A percentile compares a stretch with the other conserved stretches of the same genome.
Conservation (phyloP, 176 grass and related monocot species). For the Echinochloa phyllopogon region DNA sequence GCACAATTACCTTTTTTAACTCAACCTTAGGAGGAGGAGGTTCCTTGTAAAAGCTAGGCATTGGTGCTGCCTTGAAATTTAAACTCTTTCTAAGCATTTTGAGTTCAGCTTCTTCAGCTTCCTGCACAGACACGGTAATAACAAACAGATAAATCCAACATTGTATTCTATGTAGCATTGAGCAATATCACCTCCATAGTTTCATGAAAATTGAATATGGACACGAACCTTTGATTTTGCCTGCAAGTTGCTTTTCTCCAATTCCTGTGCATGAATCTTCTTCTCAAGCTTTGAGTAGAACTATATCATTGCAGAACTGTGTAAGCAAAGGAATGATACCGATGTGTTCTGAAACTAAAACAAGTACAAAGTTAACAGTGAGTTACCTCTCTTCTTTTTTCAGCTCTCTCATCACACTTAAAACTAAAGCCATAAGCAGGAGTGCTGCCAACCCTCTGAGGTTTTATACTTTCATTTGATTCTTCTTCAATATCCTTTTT, state of each 20-base stretch:
- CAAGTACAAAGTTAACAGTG: slow-evolving; percentile 11
- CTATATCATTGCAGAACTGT: slow-evolving; percentile 42
- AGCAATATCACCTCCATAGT: slow-evolving; percentile 22
- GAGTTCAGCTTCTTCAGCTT: slow-evolving; percentile 72
- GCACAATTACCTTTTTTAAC: slow-evolving; percentile 64
- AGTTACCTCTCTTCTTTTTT: slow-evolving; percentile 71
- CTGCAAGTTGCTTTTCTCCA: slow-evolving; percentile 62
- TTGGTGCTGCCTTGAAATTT: slow-evolving; percentile 66
- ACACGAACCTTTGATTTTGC: slow-evolving; percentile 63
- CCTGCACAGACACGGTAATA: slow-evolving; percentile 34
- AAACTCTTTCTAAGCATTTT: slow-evolving; percentile 62
- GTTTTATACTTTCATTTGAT: slow-evolving; percentile 44
- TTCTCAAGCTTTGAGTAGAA: slow-evolving; percentile 76
- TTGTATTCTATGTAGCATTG: background rate
- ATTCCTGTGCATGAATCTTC: slow-evolving; percentile 67
- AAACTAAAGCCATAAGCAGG: slow-evolving; percentile 67
- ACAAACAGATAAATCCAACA: slow-evolving; percentile 28
- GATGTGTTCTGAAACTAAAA: slow-evolving; percentile 20
- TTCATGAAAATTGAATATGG: slow-evolving; percentile 20
- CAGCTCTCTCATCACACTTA: slow-evolving; percentile 74
- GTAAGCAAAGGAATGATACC: slow-evolving; percentile 38
- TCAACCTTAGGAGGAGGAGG: slow-evolving; percentile 65
- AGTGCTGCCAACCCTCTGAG: slow-evolving; percentile 51
- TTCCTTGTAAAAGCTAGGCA: slow-evolving; percentile 74
- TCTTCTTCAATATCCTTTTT: slow-evolving; percentile 55